Evolutionary conservation across 345 rosid genomes (phyloP).

Genomic region (Euphorbia pulcherrima): DNA sequence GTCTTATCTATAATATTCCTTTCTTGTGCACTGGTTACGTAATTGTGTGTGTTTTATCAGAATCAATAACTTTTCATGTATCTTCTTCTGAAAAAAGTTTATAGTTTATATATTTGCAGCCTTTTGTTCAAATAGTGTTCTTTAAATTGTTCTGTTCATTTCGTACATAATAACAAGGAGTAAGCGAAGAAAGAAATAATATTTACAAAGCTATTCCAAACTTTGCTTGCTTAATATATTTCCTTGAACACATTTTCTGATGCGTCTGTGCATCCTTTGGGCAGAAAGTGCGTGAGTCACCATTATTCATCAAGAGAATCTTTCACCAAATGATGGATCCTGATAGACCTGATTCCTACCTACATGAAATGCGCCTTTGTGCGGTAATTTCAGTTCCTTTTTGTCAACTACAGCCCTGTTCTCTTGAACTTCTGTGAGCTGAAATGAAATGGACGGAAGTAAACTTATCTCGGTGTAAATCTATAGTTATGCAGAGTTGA

Average conservation of each 20-base stretch:
- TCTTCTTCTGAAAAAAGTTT: background rate
- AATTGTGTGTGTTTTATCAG: background rate
- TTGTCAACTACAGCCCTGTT: constrained; percentile 1
- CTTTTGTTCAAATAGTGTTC: background rate
- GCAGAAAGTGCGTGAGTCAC: constrained; percentile 64
- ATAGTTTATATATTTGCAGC: background rate
- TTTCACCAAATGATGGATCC: constrained; percentile 75
- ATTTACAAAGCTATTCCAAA: background rate
- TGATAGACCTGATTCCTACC: constrained; percentile 43
- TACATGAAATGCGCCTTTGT: constrained; percentile 61
- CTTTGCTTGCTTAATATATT: background rate
- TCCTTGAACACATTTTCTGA: constrained; percentile 9
- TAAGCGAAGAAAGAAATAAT: background rate
- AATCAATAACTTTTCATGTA: background rate
- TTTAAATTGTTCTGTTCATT: background rate
- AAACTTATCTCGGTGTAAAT: too few relatives aligned
- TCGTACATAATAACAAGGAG: background rate
- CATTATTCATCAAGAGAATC: constrained; percentile 62
- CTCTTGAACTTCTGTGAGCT: too few relatives aligned
- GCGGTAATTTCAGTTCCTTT: constrained; percentile 49
- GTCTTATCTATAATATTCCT: background rate
- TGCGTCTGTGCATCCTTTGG: background rate
- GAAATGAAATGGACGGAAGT: too few relatives aligned
- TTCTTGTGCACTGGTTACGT: background rate
- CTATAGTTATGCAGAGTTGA: too few relatives aligned